A percentile compares a stretch with the other conserved stretches of the same genome.
Conservation (phyloP, 768 basidiomycete species). For the Boletus speciosus region DNA sequence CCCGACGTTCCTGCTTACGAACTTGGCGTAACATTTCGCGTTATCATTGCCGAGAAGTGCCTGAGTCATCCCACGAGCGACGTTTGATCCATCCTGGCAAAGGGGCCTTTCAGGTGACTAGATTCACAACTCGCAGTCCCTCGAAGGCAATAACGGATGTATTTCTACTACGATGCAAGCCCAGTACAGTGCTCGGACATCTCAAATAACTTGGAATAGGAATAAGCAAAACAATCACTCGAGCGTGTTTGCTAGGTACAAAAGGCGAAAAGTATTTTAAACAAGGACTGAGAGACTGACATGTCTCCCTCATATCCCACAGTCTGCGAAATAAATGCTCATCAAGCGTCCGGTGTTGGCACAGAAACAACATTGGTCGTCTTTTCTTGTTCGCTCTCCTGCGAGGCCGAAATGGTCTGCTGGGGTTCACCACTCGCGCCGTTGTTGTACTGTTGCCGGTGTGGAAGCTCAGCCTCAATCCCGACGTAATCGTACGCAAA, state of each 20-base stretch:
- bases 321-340: neutral
- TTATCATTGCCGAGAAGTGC: no score
- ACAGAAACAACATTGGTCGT: neutral
- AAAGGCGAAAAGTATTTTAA: neutral
- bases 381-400: conserved; percentile 30
- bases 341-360: neutral
- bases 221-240: neutral
- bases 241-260: neutral
- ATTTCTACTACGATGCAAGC: neutral
- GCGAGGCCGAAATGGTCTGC: conserved; percentile 27
- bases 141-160: no score
- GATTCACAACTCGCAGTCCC: no score
- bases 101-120: no score
- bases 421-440: conserved; percentile 31
- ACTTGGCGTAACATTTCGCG: no score
- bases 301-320: neutral
- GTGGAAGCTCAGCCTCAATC: conserved; percentile 50
- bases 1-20: no score
- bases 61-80: no score
- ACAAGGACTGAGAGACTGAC: neutral
- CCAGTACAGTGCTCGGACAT: neutral
- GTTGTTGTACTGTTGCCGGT: conserved; percentile 31
- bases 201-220: neutral
- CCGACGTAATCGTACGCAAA: conserved; percentile 87
- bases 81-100: no score